Conservation (phyloP, 768 basidiomycete genomes). For the Suillus luteus region DNA sequence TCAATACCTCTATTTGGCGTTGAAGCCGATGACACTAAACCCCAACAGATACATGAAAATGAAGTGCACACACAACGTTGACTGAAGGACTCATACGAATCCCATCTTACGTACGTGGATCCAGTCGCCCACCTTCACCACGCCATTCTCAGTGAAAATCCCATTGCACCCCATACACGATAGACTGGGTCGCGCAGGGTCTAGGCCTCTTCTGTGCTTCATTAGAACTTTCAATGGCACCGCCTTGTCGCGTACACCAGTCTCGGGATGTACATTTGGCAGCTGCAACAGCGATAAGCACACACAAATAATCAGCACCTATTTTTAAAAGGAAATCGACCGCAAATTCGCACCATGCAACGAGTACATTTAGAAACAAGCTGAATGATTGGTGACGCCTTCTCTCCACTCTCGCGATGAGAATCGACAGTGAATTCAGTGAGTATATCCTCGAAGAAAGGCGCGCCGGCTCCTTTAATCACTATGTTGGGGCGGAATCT, state of each 20-base stretch:
- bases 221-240: slow-evolving; percentile 76
- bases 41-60: neutral
- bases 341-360: slow-evolving; percentile 58
- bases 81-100: slow-evolving; percentile 15
- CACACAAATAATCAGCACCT: slow-evolving; percentile 7
- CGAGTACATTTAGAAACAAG: slow-evolving; percentile 71
- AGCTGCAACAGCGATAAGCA: slow-evolving; percentile 44
- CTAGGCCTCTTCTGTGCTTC: slow-evolving; percentile 68
- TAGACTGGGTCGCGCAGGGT: slow-evolving; percentile 47
- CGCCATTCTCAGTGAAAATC: slow-evolving; percentile 50
- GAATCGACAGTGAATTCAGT: slow-evolving; percentile 59
- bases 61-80: neutral
- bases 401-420: slow-evolving; percentile 21
- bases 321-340: slow-evolving; percentile 12
- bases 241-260: slow-evolving; percentile 65
- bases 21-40: neutral
- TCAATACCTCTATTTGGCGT: neutral
- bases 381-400: slow-evolving; percentile 37
- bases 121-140: slow-evolving; percentile 61
- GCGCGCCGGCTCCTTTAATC: slow-evolving; percentile 58
- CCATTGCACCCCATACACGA: slow-evolving; percentile 74
- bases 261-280: slow-evolving; percentile 69
- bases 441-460: slow-evolving; percentile 75
- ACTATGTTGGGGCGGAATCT: slow-evolving; percentile 83
- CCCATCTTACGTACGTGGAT: slow-evolving; percentile 51